Evolutionary conservation across 257 asterid genomes (phyloP), one percentile per base, ranked within the genome.

Genomic region (Marsdenia floribunda): DNA sequence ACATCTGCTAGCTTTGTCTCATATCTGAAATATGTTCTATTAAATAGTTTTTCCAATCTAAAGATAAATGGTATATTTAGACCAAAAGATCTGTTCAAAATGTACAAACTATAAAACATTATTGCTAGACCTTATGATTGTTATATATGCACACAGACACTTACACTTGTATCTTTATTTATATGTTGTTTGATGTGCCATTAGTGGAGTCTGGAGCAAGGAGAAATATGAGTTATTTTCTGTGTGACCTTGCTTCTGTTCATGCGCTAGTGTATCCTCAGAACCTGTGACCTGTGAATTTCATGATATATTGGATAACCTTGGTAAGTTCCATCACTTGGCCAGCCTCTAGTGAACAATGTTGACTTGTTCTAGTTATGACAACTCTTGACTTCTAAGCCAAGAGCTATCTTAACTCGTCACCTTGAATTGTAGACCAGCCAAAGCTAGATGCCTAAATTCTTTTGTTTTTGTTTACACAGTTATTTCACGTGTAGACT

Each of bases 221-320:
- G 49, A 44, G 49, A 44, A 44, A 44, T 44, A 11, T 18, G 22
- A 16, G 68, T 57, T 67, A 73, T 24, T 49, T 35, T 40, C 22
- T 75, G 38, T 22, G 9, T 26, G 46, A 75, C 47, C 26, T 11
- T 61, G 35, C n/a, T 58, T 18, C 37, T 33, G n/a, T 21, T 29
- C n/a, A 29, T 15, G n/a, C 1, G 11, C 35, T 12, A 33, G 11
- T 4, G 42, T 61, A n/a, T 15, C 0, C 5, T 60, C 19, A 24
- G 49, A 63, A 65, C 70, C 70, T 64, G 21, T 37, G 22, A 65
- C 70, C 70, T 64, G 21, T 37, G 44, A 64, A 64, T 64, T 64
- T 35, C 49, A 35, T 61, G 4, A 29, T 64, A 21, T 37, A 64
- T 35, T 18, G 14, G 24, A 64, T 35, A 37, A 64, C 50, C 70